These are phyloP conservation scores for Chaetomidium leptoderma DNA, from an alignment of 495 filamentous ascomycete species.

Conservation along the genomic window DNA sequence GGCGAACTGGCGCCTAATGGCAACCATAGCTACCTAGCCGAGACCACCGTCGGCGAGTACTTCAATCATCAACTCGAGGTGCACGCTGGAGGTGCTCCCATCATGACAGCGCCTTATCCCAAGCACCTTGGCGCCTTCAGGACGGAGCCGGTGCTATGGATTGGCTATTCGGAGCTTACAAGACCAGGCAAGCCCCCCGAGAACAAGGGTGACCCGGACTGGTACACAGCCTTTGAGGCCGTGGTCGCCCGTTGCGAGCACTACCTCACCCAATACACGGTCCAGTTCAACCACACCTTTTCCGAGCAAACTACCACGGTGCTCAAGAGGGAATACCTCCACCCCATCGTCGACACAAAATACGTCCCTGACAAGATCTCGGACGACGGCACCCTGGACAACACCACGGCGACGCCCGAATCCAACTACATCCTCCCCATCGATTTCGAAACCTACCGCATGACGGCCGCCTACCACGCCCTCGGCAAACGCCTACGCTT, in stretches of 20 bases:
- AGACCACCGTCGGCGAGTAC: conserved; percentile 26
- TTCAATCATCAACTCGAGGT: conserved; percentile 18
- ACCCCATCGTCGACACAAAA: conserved; percentile 25
- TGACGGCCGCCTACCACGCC: conserved; percentile 27
- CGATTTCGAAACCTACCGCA: conserved; percentile 23
- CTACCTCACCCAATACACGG: conserved; percentile 26
- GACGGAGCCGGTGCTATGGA: conserved; percentile 28
- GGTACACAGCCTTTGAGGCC: conserved; percentile 20
- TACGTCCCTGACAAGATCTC: conserved; percentile 15
- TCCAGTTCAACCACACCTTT: conserved; percentile 30
- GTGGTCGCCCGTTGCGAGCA: conserved; percentile 28
- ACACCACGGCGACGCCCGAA: conserved; percentile 22
- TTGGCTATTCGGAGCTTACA: conserved; percentile 18
- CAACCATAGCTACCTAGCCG: conserved; percentile 21
- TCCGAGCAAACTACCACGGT: conserved; percentile 20
- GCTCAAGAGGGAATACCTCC: conserved; percentile 16
- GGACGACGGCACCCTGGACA: conserved; percentile 26
- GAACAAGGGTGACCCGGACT: not conserved
- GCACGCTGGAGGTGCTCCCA: conserved; percentile 7
- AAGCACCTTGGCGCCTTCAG: conserved; percentile 27
- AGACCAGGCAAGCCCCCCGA: conserved; percentile 10
- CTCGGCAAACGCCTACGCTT: conserved; percentile 22
- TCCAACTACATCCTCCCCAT: conserved; percentile 25
- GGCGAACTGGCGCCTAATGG: conserved; percentile 24
- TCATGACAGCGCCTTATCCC: conserved; percentile 16